Evolutionary conservation across 345 rosid species (phyloP), one percentile per base, ranked within the genome.

Genomic region (Brassica carinata): DNA sequence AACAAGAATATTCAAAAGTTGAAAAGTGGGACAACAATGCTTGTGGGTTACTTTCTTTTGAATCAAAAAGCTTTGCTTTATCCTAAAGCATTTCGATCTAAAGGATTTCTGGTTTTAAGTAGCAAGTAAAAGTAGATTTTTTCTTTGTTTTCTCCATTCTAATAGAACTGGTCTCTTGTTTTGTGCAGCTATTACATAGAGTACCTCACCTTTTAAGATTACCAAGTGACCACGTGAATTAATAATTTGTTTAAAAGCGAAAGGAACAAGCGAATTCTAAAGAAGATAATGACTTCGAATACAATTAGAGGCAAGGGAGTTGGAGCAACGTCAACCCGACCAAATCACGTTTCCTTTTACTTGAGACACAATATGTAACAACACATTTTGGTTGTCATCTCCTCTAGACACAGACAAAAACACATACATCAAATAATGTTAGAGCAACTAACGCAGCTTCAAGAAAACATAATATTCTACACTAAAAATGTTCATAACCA

Each of bases 31-130:
- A 9, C 72, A 64, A 71, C 29, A 57, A 13, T 18, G 59, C 72
- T 69, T 51, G 64, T 74, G 76, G 33, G 57, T 48, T 69, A 66
- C 80, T 81, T 75, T 0, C 69, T 76, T 81, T 76, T 66, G 84
- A 64, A 76, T 76, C 69, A 81, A 81, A 75, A 76, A 81, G 63
- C 63, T 76, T 71, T 81, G 77, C 84, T 81, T 80, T 80, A 26
- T 71, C 83, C 79, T 75, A 69, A 80, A 80, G 83, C 76, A 80
- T 69, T 80, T 36, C 7, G 36, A 64, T 80, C 62, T 48, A 69
- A 43, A 79, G n/a, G 43, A 74, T 74, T 55, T 8, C 2, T 69
- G 7, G 8, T 14, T 51, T 61, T 61, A 67, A 67, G 18, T 18
- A 61, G 33, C 34, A 15, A 34, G 10, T 14, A 5, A 67, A 18